Evolutionary conservation across 805 yeast species (phyloP), one percentile per base, ranked within the genome.

Genomic region (Starmerella sp.): DNA sequence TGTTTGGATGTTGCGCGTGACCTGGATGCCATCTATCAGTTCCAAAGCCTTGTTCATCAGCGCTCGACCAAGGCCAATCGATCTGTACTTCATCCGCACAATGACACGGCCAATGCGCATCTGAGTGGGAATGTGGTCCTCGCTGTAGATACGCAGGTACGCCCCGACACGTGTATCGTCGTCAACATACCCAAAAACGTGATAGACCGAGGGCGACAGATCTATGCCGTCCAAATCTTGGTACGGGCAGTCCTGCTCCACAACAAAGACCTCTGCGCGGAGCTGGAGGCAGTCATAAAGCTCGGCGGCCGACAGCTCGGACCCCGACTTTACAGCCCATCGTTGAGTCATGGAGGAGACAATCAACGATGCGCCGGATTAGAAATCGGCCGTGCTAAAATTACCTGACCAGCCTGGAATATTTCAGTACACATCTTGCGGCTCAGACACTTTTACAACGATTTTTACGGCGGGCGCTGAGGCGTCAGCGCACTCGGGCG

Each of bases 211-310:
- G 11, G 50, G 29, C 6, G 8, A 39, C 32, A 60, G 52, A 44
- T 63, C 66, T n/a, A 43, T 52, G 11, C 53, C 63, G 45, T 63
- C 66, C 9, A 54, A 36, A 35, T 63, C 66, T 35, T 50, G 57
- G 46, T 60, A 63, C 7, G 43, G 55, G 37, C 65, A 60, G 22
- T 59, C 28, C 36, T 63, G 66, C 57, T 63, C 66, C 9, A 63
- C 65, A 0, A 51, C 54, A 51, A 63, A 63, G 1, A 63, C 64
- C 8, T 60, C 61, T 7, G 50, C 37, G 10, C 66, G 55, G 17
- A 60, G 54, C 49, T 45, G 31, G 8, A 61, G 53, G 0, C 57
- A 38, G 3, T 55, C 48, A 37, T 63, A 61, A 2, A 63, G 48
- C 32, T 54, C 55, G 4, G 13, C 28, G 2, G 57, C 49, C 10